Conservation (phyloP, 352 stramenopile genomes). For the Phytopythium aichiense region DNA sequence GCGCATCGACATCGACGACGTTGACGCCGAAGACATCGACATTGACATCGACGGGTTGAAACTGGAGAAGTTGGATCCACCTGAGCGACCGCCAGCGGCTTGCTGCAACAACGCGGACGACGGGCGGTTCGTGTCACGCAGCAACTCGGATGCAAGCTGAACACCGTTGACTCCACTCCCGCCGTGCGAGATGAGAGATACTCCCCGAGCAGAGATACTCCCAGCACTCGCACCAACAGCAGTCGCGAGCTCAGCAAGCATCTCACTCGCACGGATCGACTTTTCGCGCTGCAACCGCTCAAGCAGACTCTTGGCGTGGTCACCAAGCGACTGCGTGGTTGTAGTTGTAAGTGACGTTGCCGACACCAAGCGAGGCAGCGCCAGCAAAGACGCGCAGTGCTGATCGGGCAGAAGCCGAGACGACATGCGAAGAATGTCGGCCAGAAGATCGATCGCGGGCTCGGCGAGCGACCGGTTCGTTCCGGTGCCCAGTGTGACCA, state of each 20-base stretch:
- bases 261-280: slow-evolving; percentile 81
- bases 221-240: slow-evolving; percentile 74
- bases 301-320: slow-evolving; percentile 67
- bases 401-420: slow-evolving; percentile 79
- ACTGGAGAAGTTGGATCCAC: not conserved
- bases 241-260: slow-evolving; percentile 78
- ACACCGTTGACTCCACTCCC: slow-evolving; percentile 83
- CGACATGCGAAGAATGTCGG: slow-evolving; percentile 82
- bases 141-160: slow-evolving; percentile 77
- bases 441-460: slow-evolving; percentile 78
- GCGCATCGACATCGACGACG: slow-evolving; percentile 7
- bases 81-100: not conserved
- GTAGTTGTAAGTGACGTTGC: slow-evolving; percentile 72
- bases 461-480: slow-evolving; percentile 70
- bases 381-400: slow-evolving; percentile 75
- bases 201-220: slow-evolving; percentile 56
- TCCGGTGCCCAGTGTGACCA: slow-evolving; percentile 80
- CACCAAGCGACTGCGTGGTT: slow-evolving; percentile 63
- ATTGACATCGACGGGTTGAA: slow-evolving; percentile 6
- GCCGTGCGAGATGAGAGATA: slow-evolving; percentile 80
- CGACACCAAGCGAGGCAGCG: slow-evolving; percentile 74
- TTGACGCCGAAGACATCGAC: slow-evolving; percentile 3
- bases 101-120: slow-evolving; percentile 27
- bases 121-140: slow-evolving; percentile 85
- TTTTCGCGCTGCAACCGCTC: slow-evolving; percentile 79